These are phyloP conservation scores for Lachancea waltii DNA, from an alignment of 805 yeast genomes.

Conservation along the genomic window DNA sequence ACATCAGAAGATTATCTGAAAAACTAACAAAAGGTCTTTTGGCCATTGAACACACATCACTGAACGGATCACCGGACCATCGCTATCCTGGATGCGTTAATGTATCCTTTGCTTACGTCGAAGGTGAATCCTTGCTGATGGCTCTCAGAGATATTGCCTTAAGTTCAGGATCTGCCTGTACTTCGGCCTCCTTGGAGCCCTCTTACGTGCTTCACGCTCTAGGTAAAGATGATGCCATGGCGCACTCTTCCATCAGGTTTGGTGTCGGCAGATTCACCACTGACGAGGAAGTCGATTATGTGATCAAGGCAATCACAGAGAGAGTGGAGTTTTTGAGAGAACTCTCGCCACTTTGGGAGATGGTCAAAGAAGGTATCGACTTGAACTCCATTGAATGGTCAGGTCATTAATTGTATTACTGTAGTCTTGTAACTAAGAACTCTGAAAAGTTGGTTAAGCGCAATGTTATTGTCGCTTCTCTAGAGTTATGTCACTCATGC, in stretches of 20 bases:
- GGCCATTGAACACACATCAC: slow-evolving; percentile 77
- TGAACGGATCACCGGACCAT: slow-evolving; percentile 74
- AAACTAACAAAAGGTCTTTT: slow-evolving; percentile 69
- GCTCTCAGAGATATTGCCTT: slow-evolving; percentile 95
- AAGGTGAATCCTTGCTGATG: slow-evolving; percentile 96
- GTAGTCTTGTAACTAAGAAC: neutral
- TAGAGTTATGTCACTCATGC: neutral
- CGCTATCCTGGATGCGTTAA: slow-evolving; percentile 93
- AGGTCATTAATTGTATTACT: slow-evolving; percentile 56
- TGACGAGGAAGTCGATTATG: slow-evolving; percentile 92
- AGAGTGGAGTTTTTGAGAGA: slow-evolving; percentile 89
- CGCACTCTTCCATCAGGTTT: slow-evolving; percentile 96
- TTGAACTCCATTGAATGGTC: slow-evolving; percentile 94
- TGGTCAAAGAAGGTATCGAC: slow-evolving; percentile 98
- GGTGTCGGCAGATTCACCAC: slow-evolving; percentile 98
- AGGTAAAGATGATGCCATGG: slow-evolving; percentile 97
- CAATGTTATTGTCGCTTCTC: neutral
- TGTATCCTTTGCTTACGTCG: slow-evolving; percentile 93
- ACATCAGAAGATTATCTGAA: slow-evolving; percentile 64
- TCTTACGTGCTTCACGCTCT: slow-evolving; percentile 93
- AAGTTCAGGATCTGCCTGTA: slow-evolving; percentile 96
- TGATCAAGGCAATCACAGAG: slow-evolving; percentile 77
- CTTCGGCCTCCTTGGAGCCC: slow-evolving; percentile 97
- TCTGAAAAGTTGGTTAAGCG: neutral
- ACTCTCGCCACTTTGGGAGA: slow-evolving; percentile 95